These are phyloP conservation scores for Sporothrix mexicana DNA, from an alignment of 2,329 filamentous ascomycete species.

Conservation along the genomic window DNA sequence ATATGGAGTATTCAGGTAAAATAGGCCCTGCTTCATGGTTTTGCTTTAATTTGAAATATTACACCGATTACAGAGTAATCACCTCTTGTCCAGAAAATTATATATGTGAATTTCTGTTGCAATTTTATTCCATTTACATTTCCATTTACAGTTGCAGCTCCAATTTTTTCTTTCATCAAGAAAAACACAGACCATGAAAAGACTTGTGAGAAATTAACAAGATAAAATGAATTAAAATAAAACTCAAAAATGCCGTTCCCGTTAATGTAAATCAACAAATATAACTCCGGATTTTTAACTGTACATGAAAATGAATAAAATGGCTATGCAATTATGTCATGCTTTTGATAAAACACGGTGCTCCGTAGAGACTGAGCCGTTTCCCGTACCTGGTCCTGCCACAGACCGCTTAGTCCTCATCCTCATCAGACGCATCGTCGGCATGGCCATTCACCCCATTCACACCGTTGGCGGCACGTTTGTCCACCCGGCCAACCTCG, in stretches of 20 bases:
- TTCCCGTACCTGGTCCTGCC: constrained; percentile 23
- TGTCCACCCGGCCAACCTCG: constrained; percentile 61
- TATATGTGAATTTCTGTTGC: background rate
- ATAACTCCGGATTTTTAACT: constrained; percentile 4
- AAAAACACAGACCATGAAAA: background rate
- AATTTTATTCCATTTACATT: background rate
- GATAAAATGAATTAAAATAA: background rate
- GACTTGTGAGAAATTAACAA: background rate
- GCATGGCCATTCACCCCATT: constrained; percentile 29
- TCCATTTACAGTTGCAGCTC: background rate
- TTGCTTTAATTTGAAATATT: no score
- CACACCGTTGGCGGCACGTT: background rate
- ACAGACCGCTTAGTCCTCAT: constrained; percentile 12
- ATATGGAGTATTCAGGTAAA: no score
- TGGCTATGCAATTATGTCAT: constrained; percentile 31
- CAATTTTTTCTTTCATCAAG: background rate
- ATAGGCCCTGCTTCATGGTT: no score
- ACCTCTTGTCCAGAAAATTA: no score
- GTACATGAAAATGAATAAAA: constrained; percentile 19
- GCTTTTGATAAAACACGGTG: constrained; percentile 8
- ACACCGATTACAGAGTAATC: no score
- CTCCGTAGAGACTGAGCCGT: background rate
- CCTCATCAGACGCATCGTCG: constrained; percentile 33
- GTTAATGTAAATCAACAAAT: constrained; percentile 9
- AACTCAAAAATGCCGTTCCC: constrained; percentile 10